A percentile compares a stretch with the other conserved stretches of the same genome.
Conservation (phyloP, 495 filamentous ascomycete species). For the Talaromyces proteolyticus region DNA sequence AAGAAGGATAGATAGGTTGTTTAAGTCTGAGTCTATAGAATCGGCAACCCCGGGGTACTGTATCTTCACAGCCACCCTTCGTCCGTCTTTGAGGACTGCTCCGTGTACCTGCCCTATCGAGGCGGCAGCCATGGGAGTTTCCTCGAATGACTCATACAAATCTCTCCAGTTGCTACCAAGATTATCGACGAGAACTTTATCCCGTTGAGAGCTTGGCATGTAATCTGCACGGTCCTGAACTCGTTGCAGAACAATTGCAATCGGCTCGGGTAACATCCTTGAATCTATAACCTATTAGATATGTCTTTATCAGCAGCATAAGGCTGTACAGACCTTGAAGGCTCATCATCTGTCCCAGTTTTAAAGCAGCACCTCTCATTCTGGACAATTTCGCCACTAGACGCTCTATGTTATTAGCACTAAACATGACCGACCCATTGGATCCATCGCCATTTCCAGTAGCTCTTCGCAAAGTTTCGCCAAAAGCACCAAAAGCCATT, state of each 20-base stretch:
- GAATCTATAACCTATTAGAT: conserved; percentile 49
- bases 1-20: conserved; percentile 84
- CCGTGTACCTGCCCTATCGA: conserved; percentile 96
- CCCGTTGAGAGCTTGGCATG: conserved; percentile 89
- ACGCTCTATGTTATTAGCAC: conserved; percentile 81
- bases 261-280: conserved; percentile 85
- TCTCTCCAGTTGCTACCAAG: conserved; percentile 83
- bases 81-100: conserved; percentile 69
- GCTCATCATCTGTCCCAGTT: conserved; percentile 94
- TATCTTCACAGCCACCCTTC: conserved; percentile 86
- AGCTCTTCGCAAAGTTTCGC: conserved; percentile 72
- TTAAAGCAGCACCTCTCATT: conserved; percentile 98
- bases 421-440: conserved; percentile 78
- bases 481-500: conserved; percentile 91
- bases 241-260: conserved; percentile 81
- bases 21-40: conserved; percentile 92
- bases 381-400: conserved; percentile 87
- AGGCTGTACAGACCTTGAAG: conserved; percentile 60
- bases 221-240: conserved; percentile 98
- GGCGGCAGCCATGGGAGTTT: conserved; percentile 91
- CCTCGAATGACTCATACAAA: conserved; percentile 77
- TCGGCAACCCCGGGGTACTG: conserved; percentile 97
- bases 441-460: conserved; percentile 47
- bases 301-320: background rate
- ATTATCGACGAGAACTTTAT: conserved; percentile 71